Evolutionary conservation across 208 protist species (phyloP), one percentile per base, ranked within the genome.

Genomic region (Strigomonas culicis): DNA sequence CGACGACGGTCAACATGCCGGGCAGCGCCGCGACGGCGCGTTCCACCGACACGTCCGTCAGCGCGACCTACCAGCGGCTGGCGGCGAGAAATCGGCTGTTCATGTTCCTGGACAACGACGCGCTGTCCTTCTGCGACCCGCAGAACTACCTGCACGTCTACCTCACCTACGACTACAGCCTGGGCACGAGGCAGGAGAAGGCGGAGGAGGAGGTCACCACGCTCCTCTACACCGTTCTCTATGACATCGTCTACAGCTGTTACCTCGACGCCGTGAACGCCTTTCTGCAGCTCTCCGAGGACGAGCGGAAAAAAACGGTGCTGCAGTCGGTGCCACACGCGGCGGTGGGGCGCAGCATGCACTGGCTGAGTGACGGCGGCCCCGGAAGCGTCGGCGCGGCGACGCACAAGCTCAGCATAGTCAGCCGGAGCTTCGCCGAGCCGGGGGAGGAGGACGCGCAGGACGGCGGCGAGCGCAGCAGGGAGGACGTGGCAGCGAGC

Each of bases 91-190:
- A 55, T 21, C 7, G 25, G 25, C 24, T 55, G 7, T 19, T 46
- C n/a, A 47, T 55, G 27, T 86, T 86, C 63, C 66, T 76, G 0
- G 56, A 72, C 36, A 58, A 53, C 47, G 57, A 66, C 15, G 75
- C 79, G 34, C 64, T 69, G 32, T 70, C 76, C 32, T 58, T 67
- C 31, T 86, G 79, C 56, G 74, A 86, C 36, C 79, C 79, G 15
- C 21, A 41, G 21, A 86, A 86, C 66, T 61, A 43, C 28, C 65
- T 81, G 32, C 75, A 65, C 52, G 68, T 77, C 8, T 82, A 86
- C 28, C 64, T 36, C 24, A 56, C 63, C 34, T 77, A 79, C 60
- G 73, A 81, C 22, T 86, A 74, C 66, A 78, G 67, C 60, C 80
- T 62, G 64, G 41, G 56, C 44, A 65, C 74, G 36, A 68, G 63